Percentiles rank a stretch among this genome's conserved stretches.
Evolutionary conservation across 441 rosid genomes (phyloP).

Genomic region (Gossypium schwendimanii): DNA sequence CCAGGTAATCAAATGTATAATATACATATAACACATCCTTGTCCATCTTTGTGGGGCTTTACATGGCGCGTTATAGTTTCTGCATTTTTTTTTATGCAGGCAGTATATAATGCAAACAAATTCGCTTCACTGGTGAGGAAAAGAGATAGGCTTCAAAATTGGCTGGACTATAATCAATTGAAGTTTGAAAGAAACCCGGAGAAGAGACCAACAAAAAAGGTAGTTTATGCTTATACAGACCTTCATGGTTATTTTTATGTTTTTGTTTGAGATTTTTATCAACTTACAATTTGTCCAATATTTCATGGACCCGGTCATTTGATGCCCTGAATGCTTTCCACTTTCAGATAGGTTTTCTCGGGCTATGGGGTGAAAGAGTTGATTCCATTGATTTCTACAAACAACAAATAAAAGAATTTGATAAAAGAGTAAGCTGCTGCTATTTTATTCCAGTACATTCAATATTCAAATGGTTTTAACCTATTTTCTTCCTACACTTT

Average conservation of each 20-base stretch:
- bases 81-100: slow-evolving; percentile 36
- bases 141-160: slow-evolving; percentile 71
- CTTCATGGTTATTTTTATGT: not conserved
- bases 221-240: slow-evolving; percentile 17
- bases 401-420: slow-evolving; percentile 53
- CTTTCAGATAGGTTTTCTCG: slow-evolving; percentile 72
- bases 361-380: slow-evolving; percentile 72
- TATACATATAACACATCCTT: not conserved
- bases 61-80: not conserved
- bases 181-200: slow-evolving; percentile 77
- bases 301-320: slow-evolving; percentile 10
- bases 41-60: not conserved
- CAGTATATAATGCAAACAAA: slow-evolving; percentile 76
- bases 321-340: slow-evolving; percentile 11
- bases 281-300: not conserved
- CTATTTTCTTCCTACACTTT: slow-evolving; percentile 2
- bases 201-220: slow-evolving; percentile 74
- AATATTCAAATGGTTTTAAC: not conserved
- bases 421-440: slow-evolving; percentile 48
- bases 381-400: slow-evolving; percentile 83
- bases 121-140: slow-evolving; percentile 62
- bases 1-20: slow-evolving; percentile 42
- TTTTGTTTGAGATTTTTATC: not conserved
- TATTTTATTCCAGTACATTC: not conserved
- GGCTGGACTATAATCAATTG: slow-evolving; percentile 83